phyloP scores from a whole-genome alignment of 1,284 basidiomycete species.

The Naganishia sp. region DNA sequence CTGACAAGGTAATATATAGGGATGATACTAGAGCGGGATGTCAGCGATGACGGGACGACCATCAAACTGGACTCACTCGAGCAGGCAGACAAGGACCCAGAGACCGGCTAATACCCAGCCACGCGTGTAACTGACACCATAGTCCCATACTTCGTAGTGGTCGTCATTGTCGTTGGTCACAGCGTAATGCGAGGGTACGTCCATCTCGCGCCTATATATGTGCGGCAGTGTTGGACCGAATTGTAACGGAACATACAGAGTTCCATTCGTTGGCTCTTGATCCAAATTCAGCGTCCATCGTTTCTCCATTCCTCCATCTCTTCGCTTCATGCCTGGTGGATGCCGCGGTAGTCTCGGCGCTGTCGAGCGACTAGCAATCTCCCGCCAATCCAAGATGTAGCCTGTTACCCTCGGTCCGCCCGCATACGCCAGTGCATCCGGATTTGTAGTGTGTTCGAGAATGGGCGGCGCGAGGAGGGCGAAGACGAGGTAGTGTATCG shows the following conservation, averaged over 20 bases:
- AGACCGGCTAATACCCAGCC: slow-evolving; percentile 83
- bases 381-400: slow-evolving; percentile 89
- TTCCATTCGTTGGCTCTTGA: slow-evolving; percentile 4
- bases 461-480: slow-evolving; percentile 79
- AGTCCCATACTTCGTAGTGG: slow-evolving; percentile 52
- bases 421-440: slow-evolving; percentile 73
- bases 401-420: slow-evolving; percentile 56
- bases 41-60: background rate
- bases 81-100: slow-evolving; percentile 75
- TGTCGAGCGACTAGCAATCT: slow-evolving; percentile 75
- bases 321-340: slow-evolving; percentile 19
- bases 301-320: slow-evolving; percentile 12
- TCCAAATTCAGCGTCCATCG: background rate
- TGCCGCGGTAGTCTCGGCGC: slow-evolving; percentile 26
- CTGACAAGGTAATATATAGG: slow-evolving; percentile 84
- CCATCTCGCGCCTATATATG: slow-evolving; percentile 6
- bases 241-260: background rate
- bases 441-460: slow-evolving; percentile 71
- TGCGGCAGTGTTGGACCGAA: background rate
- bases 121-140: slow-evolving; percentile 66
- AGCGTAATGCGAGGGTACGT: slow-evolving; percentile 24
- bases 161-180: slow-evolving; percentile 29
- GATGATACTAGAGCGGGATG: slow-evolving; percentile 64
- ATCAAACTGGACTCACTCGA: slow-evolving; percentile 65
- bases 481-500: slow-evolving; percentile 86